Evolutionary conservation across 345 rosid genomes (phyloP).

Genomic region (Aquilaria malaccensis): DNA sequence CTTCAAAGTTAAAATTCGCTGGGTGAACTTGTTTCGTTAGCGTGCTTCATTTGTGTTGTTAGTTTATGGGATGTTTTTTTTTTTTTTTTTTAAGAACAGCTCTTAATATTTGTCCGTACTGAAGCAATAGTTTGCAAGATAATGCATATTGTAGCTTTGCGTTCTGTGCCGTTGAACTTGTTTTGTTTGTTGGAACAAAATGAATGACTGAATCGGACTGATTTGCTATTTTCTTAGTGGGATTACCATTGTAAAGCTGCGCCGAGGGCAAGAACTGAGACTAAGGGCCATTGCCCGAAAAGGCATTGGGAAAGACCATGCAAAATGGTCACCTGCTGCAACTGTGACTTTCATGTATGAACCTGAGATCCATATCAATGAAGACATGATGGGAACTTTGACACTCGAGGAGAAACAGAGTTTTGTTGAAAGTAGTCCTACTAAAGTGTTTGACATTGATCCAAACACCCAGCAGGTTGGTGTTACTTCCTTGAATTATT

Average conservation of each 20-base stretch:
- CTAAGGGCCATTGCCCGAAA: constrained; percentile 93
- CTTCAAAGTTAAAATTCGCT: not conserved
- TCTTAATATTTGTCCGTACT: too few species aligned
- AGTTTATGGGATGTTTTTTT: too few species aligned
- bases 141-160: not conserved
- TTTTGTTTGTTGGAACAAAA: not conserved
- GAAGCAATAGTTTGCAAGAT: not conserved
- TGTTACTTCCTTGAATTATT: not conserved
- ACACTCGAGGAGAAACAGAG: constrained; percentile 59
- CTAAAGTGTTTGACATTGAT: constrained; percentile 76
- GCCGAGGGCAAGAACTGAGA: constrained; percentile 81
- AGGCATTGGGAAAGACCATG: constrained; percentile 97
- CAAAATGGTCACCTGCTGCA: constrained; percentile 99
- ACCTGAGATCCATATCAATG: constrained; percentile 86
- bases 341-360: constrained; percentile 94
- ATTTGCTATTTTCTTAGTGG: constrained; percentile 43
- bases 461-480: constrained; percentile 59
- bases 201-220: not conserved
- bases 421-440: constrained; percentile 87
- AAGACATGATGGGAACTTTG: constrained; percentile 78
- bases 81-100: too few species aligned
- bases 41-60: too few species aligned
- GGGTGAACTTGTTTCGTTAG: not conserved
- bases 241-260: constrained; percentile 76
- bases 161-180: not conserved